Conservation (phyloP, 352 stramenopile genomes). For the Globisporangium takayamanum region DNA sequence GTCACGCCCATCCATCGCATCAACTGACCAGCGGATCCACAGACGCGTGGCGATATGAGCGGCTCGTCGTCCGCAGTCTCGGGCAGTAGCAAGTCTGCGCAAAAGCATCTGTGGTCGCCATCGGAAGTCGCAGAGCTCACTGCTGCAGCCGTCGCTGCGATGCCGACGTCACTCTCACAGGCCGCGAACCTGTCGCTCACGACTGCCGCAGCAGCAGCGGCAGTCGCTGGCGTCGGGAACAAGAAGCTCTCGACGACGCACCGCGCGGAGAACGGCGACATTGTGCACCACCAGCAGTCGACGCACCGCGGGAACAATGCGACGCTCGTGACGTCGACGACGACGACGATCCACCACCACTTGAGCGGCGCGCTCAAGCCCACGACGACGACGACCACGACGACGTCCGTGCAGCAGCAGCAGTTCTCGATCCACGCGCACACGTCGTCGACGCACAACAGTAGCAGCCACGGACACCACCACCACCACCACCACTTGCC, state of each 20-base stretch:
- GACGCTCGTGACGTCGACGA: constrained; percentile 70
- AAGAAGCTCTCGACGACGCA: constrained; percentile 50
- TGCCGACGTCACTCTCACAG: constrained; percentile 59
- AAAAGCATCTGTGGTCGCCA: constrained; percentile 67
- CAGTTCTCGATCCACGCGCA: constrained; percentile 37
- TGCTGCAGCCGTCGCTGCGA: constrained; percentile 55
- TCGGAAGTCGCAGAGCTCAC: constrained; percentile 76
- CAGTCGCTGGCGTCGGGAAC: constrained; percentile 26
- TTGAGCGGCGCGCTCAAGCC: constrained; percentile 23
- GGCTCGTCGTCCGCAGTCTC: constrained; percentile 15
- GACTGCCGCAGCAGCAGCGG: not conserved
- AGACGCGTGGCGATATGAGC: constrained; percentile 25
- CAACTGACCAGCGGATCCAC: too few relatives aligned
- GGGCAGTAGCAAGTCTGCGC: constrained; percentile 21
- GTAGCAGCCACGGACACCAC: constrained; percentile 23
- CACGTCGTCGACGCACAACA: not conserved
- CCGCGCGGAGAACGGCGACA: constrained; percentile 66
- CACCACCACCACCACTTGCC: constrained; percentile 45
- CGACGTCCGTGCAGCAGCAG: constrained; percentile 25
- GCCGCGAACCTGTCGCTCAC: constrained; percentile 9
- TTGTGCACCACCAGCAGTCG: constrained; percentile 70
- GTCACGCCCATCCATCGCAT: too few relatives aligned
- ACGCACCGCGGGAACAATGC: constrained; percentile 67
- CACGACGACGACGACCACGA: constrained; percentile 19
- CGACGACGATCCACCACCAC: constrained; percentile 69